Evolutionary conservation across 768 basidiomycete genomes (phyloP).

Genomic region (Sarcodon sp.): DNA sequence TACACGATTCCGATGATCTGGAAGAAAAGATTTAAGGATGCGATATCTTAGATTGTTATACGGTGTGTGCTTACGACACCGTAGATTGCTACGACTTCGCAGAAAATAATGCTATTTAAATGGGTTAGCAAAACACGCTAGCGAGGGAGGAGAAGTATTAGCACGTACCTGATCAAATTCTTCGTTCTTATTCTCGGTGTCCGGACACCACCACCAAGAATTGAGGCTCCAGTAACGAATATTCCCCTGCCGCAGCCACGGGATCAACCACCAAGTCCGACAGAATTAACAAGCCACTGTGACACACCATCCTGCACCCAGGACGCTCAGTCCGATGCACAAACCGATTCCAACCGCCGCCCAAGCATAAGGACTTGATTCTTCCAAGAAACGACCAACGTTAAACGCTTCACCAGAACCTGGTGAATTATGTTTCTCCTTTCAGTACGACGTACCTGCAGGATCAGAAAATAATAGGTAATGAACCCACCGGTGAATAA

Average conservation of each 20-base stretch:
- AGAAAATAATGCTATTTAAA: conserved; percentile 82
- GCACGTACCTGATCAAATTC: conserved; percentile 82
- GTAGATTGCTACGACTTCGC: conserved; percentile 98
- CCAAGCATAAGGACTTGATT: conserved; percentile 91
- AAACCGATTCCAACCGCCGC: conserved; percentile 83
- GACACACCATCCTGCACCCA: conserved; percentile 89
- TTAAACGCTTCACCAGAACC: conserved; percentile 90
- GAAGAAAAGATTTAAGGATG: not conserved
- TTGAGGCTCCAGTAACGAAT: conserved; percentile 92
- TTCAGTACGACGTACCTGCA: not conserved
- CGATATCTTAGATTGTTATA: not conserved
- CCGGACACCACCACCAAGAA: conserved; percentile 90
- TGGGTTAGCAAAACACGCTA: not conserved
- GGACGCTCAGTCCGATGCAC: conserved; percentile 85
- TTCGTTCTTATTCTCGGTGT: conserved; percentile 92
- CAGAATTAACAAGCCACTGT: not conserved
- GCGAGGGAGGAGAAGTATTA: not conserved
- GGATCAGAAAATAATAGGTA: not conserved
- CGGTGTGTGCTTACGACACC: conserved; percentile 52
- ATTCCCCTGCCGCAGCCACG: conserved; percentile 65
- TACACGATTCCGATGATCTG: conserved; percentile 97
- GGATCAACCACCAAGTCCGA: not conserved
- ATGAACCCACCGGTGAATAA: conserved; percentile 68
- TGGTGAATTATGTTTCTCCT: conserved; percentile 17
- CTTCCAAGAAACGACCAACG: conserved; percentile 86